Evolutionary conservation across 345 rosid species (phyloP).

Genomic region (Brassica incana): DNA sequence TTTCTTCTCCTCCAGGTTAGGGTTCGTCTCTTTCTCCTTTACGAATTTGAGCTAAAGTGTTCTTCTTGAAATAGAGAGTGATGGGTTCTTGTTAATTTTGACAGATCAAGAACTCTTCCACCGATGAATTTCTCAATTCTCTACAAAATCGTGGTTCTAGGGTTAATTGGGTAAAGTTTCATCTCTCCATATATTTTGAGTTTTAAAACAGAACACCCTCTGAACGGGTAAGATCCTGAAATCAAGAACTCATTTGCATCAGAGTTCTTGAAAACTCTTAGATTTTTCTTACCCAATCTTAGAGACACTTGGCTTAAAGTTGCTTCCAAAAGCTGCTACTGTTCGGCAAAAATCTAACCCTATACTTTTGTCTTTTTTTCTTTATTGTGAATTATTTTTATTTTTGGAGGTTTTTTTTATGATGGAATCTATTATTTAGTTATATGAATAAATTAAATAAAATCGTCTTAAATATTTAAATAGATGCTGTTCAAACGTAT

Average conservation of each 20-base stretch:
- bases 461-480: neutral
- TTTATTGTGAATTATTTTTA: neutral
- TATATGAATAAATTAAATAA: neutral
- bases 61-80: slow-evolving; percentile 3
- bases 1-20: slow-evolving; percentile 68
- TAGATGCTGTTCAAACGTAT: neutral
- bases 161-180: slow-evolving; percentile 66
- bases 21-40: neutral
- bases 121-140: slow-evolving; percentile 63
- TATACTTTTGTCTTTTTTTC: neutral
- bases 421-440: slow-evolving; percentile 1
- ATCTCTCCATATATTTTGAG: neutral
- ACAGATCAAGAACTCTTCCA: slow-evolving; percentile 79
- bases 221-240: neutral
- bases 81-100: slow-evolving; percentile 19
- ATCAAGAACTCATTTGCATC: slow-evolving; percentile 10
- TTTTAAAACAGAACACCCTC: neutral
- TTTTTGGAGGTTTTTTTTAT: neutral
- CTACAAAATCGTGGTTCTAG: slow-evolving; percentile 71
- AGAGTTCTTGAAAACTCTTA: neutral
- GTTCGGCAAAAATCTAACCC: slow-evolving; percentile 13
- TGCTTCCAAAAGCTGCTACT: slow-evolving; percentile 35
- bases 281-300: neutral
- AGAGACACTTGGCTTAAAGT: slow-evolving; percentile 26
- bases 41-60: neutral